Base-by-base conservation (phyloP, 2,329 filamentous ascomycete genomes). In the Seiridium cupressi region DNA sequence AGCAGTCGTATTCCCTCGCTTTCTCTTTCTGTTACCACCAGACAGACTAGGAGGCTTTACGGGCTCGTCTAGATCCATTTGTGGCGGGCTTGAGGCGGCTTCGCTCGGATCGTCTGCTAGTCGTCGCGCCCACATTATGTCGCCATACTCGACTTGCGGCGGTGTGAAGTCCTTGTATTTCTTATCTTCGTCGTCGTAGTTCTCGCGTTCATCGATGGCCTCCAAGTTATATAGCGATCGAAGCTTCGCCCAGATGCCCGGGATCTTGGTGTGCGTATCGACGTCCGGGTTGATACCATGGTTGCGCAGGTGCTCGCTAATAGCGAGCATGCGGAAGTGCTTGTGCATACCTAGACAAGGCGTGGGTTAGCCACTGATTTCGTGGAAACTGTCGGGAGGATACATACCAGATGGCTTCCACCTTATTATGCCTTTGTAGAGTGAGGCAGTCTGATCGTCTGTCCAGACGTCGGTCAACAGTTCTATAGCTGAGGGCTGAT, bases 211-310 rank as follows among this genome's bases (percentile, higher is more conserved):
- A 74, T 98, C 92, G 61, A 97, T 89, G 46, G 89, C 84, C 54
- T 90, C 86, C 36, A 98, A 84, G 74, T 97, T 92, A 77, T 97
- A 99, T 63, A 95, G 85, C 40, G 87, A 87, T 38, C 84, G 79
- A 9, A 99, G 82, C 75, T 98, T 98, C 66, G 85, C 83, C 94
- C 95, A 98, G 64, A 99, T 97, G 46, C 91, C 90, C 0, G 91
- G 89, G 66, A 97, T 95, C 61, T 90, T 89, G 46, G 92, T 97
- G 77, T 99, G 95, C 13, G 85, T 84, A 66, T 87, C 79, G 65
- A 85, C 67, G 69, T 89, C 82, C 56, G 89, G 84, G 73, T 93
- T 84, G 72, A 91, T 89, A 69, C 92, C 92, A 74, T 93, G 90
- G 66, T 90, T 92, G 65, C 89, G 87, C 62, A 96, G 79, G 67